Evolutionary conservation across 2,329 filamentous ascomycete genomes (phyloP), one percentile per base, ranked within the genome.

Genomic region (Colletotrichum sp.): DNA sequence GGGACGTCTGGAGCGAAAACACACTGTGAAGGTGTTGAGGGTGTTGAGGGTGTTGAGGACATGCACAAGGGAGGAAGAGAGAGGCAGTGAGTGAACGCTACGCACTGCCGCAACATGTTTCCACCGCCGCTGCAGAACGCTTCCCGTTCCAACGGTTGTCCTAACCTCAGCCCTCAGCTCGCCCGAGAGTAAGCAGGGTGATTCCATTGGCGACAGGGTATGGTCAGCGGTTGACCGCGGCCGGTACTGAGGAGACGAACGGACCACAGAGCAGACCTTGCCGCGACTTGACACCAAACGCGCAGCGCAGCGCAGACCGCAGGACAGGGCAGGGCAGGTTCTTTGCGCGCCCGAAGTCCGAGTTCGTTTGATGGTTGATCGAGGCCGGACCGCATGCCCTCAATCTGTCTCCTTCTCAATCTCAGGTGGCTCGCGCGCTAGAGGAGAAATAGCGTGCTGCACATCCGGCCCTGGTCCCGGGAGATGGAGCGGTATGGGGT

Each of bases 281-380:
- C 58, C 34, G 16, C 55, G 43, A 65, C 66, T 65, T 65, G 66
- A 73, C 71, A 70, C 71, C 71, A 65, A 43, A 64, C 71, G n/a
- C 48, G 58, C 71, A 65, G 43, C 18, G 43, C 43, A 48, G 43
- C 43, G 18, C 43, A 21, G n/a, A 18, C 38, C 8, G 16, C 16
- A 10, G 38, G 16, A 9, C 38, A 43, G 38, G 38, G 38, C 38
- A 43, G 38, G 38, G 43, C 43, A 48, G 43, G 26, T 70, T 65
- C 66, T 73, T 70, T 65, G 71, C 58, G 43, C 21, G 58, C 66
- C 34, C 60, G 34, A 43, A 70, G 66, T 65, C 71, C 58, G 58
- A 70, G 66, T 70, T 73, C 48, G 66, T 65, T 70, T 73, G 71
- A 32, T 70, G 66, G 58, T 70, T 73, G 71, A 56, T 70, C 38